Evolutionary conservation across 768 basidiomycete genomes (phyloP).

Genomic region (Dictyophora rubrovolvata): DNA sequence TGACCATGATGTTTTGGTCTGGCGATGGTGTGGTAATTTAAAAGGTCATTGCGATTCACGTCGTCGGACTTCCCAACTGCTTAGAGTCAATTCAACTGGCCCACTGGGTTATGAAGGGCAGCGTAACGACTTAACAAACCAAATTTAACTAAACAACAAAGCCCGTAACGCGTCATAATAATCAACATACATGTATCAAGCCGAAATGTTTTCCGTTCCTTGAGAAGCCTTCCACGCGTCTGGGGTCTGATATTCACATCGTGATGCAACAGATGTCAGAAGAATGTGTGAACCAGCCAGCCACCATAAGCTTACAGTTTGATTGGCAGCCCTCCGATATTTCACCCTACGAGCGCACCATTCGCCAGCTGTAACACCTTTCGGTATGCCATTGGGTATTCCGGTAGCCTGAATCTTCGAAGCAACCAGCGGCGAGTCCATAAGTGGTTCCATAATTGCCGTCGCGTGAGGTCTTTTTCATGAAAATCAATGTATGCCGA

Average conservation of each 20-base stretch:
- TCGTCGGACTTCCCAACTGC: too few species aligned
- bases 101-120: too few species aligned
- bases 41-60: too few species aligned
- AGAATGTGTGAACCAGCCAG: not conserved
- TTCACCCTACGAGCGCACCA: not conserved
- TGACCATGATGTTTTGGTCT: too few species aligned
- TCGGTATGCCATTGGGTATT: not conserved
- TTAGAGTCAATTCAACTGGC: too few species aligned
- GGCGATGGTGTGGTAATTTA: too few species aligned
- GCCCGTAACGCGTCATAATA: not conserved
- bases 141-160: too few species aligned
- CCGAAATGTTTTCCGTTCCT: not conserved
- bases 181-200: too few species aligned
- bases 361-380: slow-evolving; percentile 1
- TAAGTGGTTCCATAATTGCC: not conserved
- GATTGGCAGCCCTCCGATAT: not conserved
- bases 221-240: slow-evolving; percentile 7
- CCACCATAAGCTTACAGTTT: not conserved
- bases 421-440: not conserved
- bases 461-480: not conserved
- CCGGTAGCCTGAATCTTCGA: not conserved
- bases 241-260: not conserved
- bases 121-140: too few species aligned
- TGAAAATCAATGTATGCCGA: not conserved
- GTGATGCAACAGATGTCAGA: not conserved